These are phyloP conservation scores for Nigrospora oryzae DNA, from an alignment of 2,329 filamentous ascomycete species.

Conservation along the genomic window DNA sequence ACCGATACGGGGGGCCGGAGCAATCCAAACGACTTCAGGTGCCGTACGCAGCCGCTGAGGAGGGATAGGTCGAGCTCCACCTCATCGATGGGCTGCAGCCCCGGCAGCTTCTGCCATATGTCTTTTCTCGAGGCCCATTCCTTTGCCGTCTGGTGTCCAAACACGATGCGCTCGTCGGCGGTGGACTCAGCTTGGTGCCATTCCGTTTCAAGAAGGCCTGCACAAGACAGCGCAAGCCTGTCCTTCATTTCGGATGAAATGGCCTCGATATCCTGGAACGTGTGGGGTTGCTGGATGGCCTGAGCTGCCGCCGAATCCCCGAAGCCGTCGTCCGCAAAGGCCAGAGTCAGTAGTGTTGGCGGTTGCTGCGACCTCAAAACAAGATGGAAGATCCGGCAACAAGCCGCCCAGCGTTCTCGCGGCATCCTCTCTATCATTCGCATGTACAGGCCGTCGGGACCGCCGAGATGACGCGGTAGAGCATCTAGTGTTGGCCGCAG, in stretches of 20 bases:
- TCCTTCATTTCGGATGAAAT: conserved; percentile 17
- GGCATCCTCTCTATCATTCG: conserved; percentile 19
- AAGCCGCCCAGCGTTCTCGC: conserved; percentile 14
- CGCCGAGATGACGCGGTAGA: conserved; percentile 18
- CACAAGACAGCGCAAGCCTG: conserved; percentile 13
- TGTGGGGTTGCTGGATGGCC: conserved; percentile 12
- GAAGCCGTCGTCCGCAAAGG: conserved; percentile 19
- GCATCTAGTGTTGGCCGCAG: conserved; percentile 18
- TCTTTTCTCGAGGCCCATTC: conserved; percentile 20
- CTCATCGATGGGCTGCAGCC: conserved; percentile 9
- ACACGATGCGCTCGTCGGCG: conserved; percentile 17
- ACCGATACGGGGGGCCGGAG: conserved; percentile 16
- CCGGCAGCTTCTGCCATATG: conserved; percentile 17
- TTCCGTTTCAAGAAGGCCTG: conserved; percentile 18
- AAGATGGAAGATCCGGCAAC: conserved; percentile 20
- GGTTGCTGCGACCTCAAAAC: conserved; percentile 20
- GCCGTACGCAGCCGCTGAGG: conserved; percentile 19
- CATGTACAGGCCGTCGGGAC: conserved; percentile 23
- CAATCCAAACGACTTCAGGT: conserved; percentile 17
- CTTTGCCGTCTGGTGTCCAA: conserved; percentile 17
- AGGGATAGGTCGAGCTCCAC: conserved; percentile 17
- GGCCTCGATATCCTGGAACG: conserved; percentile 9
- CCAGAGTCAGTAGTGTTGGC: conserved; percentile 19
- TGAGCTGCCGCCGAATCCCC: conserved; percentile 8
- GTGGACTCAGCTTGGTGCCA: conserved; percentile 5